Evolutionary conservation across 75 land plant genomes (phyloP), one percentile per base, ranked within the genome.

Genomic region (Picea sitchensis): DNA sequence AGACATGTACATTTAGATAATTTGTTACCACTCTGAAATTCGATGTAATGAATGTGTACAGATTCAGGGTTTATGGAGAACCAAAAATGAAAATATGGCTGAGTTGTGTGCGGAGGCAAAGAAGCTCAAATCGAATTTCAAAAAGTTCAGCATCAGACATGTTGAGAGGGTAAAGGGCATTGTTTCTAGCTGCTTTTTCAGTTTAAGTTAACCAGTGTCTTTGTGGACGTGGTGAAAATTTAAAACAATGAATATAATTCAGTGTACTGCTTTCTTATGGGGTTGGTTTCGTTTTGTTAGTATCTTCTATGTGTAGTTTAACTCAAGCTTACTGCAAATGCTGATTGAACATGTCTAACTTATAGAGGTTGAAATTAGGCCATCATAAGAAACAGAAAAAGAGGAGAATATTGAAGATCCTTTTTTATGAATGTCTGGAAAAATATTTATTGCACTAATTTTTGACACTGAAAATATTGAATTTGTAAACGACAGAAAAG

Each of bases 81-180:
- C 73, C 23, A 86, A 84, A 54, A 81, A 81, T 61, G 71, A 80
- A 34, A 86, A 84, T 65, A 83, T 90, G 82, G 59, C 77, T 36
- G 81, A 71, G 21, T 79, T 89, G 26, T 84, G 84, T 57, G 67
- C 63, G 36, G 87, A 75, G 60, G 88, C 88, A 63, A 88, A 83
- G 80, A 56, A 82, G 57, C 87, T 92, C 15, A 88, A 80, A 68
- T 76, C 85, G 17, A 84, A 76, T 65, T 92, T 92, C 72, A 30
- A 59, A 12, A 86, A 88, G 34, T 92, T 92, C 60, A 47, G 86
- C 73, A 90, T 92, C 31, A 61, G 26, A 9, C 94, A 92, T 80
- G 72, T 92, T 23, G 57, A 64, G 11, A 92, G 90, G 87, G 94
- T 92, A 90, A 34, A 65, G 69, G 32, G 41, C 41, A 32, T 36